Base-by-base conservation (phyloP, 441 rosid species). In the Theobroma grandiflorum region DNA sequence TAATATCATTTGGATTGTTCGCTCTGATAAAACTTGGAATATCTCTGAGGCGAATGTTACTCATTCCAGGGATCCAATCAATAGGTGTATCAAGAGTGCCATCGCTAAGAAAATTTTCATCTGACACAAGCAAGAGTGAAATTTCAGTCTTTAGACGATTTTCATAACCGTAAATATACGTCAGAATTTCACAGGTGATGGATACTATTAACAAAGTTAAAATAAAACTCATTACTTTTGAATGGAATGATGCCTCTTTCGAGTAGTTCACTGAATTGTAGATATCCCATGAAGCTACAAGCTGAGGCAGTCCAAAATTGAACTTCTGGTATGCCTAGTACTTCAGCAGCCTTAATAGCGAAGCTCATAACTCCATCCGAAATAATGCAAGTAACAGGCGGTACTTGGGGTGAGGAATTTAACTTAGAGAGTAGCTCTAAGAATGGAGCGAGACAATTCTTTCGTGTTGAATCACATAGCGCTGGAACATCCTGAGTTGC, bases 281-380 rank as follows among this genome's bases (percentile, higher is more conserved):
- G 38, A 70, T 79, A 79, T 11, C 78, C 80, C 80, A 80, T 53
- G 65, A 81, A 77, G n/a, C 89, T 78, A 52, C 83, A 84, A 37
- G 86, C 83, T 8, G 83, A 84, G 11, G 87, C 76, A 20, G 87
- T 81, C 85, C 85, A 84, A 4, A 86, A 75, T 57, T 79, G 82
- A 47, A 78, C 74, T 33, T 81, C 80, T 2, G 83, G 79, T 20
- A 86, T 53, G 22, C 85, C 86, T 2, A 86, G 22, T 49, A 76
- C 58, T 15, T 38, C 49, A 8, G 82, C 88, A 0, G 86, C 83
- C 68, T 81, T 45, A 1, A 78, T 75, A 33, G 59, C 78, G 33
- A 83, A 83, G 22, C 73, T 68, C 80, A 64, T 83, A 14, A 68
- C 15, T 0, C 83, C 84, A 69, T 83, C 83, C 0, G 81, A 81